These are phyloP conservation scores for Calamus simplicifolius DNA, from an alignment of 176 grass and related monocot genomes.

Conservation along the genomic window DNA sequence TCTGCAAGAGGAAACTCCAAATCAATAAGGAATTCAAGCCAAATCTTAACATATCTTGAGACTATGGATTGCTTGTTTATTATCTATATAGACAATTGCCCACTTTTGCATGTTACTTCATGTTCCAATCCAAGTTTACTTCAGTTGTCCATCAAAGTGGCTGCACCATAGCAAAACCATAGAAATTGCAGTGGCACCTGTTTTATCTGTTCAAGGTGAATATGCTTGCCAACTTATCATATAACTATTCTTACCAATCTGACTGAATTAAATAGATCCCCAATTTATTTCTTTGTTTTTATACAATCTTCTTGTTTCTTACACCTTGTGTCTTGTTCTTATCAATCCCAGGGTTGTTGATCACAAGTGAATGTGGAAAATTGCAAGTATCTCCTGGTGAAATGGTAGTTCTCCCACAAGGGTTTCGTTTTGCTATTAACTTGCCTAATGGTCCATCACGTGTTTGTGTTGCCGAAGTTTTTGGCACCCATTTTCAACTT, in stretches of 20 bases:
- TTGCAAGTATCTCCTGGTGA: constrained; percentile 68
- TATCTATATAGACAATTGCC: no score
- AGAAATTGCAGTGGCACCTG: neutral
- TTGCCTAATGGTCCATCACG: constrained; percentile 74
- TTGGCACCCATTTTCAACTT: constrained; percentile 84
- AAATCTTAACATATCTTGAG: no score
- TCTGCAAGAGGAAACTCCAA: no score
- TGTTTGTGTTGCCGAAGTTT: constrained; percentile 86
- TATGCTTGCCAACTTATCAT: no score
- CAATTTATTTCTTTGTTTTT: neutral
- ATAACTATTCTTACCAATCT: no score
- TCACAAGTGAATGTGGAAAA: constrained; percentile 88
- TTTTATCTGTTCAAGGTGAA: no score
- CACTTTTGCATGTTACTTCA: no score
- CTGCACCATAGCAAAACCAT: neutral
- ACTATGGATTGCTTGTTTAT: no score
- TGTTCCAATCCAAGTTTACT: no score
- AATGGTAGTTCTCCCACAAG: constrained; percentile 86
- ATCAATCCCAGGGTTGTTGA: constrained; percentile 65
- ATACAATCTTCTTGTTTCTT: neutral
- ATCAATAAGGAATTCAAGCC: no score
- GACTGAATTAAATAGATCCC: no score
- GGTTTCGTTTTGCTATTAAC: constrained; percentile 69
- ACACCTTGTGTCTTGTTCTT: constrained; percentile 19
- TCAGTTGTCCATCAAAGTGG: no score